Evolutionary conservation across 2,329 filamentous ascomycete species (phyloP), one percentile per base, ranked within the genome.

Genomic region (Cladosporium phlei): DNA sequence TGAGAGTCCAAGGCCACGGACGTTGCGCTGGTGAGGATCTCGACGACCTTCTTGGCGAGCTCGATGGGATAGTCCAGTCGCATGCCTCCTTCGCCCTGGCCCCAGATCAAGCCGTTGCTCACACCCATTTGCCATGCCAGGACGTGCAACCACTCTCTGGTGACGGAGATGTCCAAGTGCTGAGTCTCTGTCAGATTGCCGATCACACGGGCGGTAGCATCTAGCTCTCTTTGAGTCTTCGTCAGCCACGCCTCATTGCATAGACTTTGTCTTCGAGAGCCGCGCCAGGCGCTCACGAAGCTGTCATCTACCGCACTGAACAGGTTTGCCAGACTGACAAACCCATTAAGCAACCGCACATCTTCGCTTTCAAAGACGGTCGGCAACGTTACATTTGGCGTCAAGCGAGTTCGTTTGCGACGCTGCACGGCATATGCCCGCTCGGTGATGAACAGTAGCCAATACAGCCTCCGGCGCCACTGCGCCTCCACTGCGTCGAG

Each of bases 41-140:
- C 55, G 7, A 65, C 59, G 3, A 64, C 61, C 37, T 59, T 61
- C 42, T 58, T 55, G 4, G 62, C 61, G 24, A 66, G 49, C 51
- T 65, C 62, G n/a, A 66, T 56, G 1, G 63, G 63, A 46, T 66
- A 66, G 33, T 66, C 62, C 19, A 66, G 51, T 24, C 63, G 50
- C 61, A 63, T 63, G 7, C 59, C 60, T 5, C 57, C 56, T 47
- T 61, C 56, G 3, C 60, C 60, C 47, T 59, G 56, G n/a, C 59
- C 55, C 61, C 62, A 64, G 5, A 65, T 62, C 34, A 66, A 43
- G 3, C 63, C 63, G 29, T 65, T 65, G 32, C 57, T 61, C 14
- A 66, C 63, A 9, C 63, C 63, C 58, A 66, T 63, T 43, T 66
- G 63, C 63, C 63, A 66, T 6, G 62, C 60, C n/a, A 66, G 46